phyloP scores from a whole-genome alignment of 2,329 filamentous ascomycete species.

The Akanthomyces muscarius region DNA sequence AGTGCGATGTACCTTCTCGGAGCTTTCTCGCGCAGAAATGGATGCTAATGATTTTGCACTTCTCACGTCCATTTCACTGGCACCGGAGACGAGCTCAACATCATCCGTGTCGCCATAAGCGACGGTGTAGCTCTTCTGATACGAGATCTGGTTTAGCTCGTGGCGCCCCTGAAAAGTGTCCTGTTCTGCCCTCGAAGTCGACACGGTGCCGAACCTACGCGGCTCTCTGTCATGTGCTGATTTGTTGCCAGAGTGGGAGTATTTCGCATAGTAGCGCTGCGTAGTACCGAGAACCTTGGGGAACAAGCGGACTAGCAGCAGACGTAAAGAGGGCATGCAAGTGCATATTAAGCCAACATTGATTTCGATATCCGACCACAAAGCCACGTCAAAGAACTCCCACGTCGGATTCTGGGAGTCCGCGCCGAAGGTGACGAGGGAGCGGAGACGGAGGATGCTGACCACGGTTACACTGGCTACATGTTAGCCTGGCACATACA shows the following conservation, averaged over 20 bases:
- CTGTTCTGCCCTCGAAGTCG: constrained; percentile 25
- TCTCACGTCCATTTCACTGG: constrained; percentile 23
- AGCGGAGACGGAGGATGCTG: constrained; percentile 29
- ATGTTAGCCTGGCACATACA: neutral
- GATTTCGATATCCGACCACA: constrained; percentile 37
- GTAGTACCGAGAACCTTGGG: constrained; percentile 32
- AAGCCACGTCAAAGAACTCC: constrained; percentile 27
- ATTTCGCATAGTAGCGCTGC: constrained; percentile 28
- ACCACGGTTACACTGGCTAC: constrained; percentile 28
- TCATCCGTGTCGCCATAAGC: constrained; percentile 33
- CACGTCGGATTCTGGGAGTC: constrained; percentile 28
- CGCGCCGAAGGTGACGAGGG: constrained; percentile 25
- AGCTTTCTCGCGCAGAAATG: neutral
- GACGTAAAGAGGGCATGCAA: constrained; percentile 35
- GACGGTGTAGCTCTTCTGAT: constrained; percentile 33
- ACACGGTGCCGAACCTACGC: constrained; percentile 22
- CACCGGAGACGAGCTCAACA: constrained; percentile 27
- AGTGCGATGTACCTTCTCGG: neutral
- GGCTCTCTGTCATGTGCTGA: constrained; percentile 18
- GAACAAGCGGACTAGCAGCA: constrained; percentile 35
- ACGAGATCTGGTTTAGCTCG: constrained; percentile 28
- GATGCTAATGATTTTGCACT: constrained; percentile 9
- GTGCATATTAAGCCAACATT: constrained; percentile 38
- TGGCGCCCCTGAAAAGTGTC: constrained; percentile 18
- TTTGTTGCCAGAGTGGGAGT: constrained; percentile 20